These are phyloP conservation scores for Aegilops umbellulata DNA, from an alignment of 176 grass and related monocot species.

Conservation along the genomic window DNA sequence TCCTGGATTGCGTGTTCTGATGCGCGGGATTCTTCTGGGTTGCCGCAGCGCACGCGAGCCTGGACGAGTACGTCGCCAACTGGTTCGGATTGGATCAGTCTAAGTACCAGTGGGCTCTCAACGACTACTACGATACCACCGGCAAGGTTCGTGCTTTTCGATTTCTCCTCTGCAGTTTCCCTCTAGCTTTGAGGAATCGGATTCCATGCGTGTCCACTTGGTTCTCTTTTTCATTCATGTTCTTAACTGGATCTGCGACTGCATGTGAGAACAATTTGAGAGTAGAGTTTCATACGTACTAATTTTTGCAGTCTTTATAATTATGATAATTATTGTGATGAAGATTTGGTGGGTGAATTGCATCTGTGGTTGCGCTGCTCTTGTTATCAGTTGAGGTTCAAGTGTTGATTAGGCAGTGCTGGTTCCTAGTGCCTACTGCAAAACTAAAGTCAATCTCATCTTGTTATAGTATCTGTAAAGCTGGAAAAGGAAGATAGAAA, in stretches of 20 bases:
- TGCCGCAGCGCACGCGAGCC: slow-evolving; percentile 55
- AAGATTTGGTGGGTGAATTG: slow-evolving; percentile 19
- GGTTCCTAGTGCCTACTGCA: not conserved
- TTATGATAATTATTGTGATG: too few species aligned
- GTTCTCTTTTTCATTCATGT: not conserved
- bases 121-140: slow-evolving; percentile 90
- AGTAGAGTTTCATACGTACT: not conserved
- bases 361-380: not conserved
- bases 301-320: not conserved
- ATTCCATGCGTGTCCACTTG: slow-evolving; percentile 20
- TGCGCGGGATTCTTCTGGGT: not conserved
- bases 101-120: slow-evolving; percentile 96
- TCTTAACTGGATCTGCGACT: slow-evolving; percentile 32
- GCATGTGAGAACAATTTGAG: not conserved
- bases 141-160: slow-evolving; percentile 56
- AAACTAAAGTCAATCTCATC: not conserved
- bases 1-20: not conserved
- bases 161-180: not conserved
- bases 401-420: not conserved
- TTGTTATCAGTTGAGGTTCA: not conserved
- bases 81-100: slow-evolving; percentile 93
- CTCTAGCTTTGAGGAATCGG: slow-evolving; percentile 14
- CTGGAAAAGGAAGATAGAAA: not conserved
- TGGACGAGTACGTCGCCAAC: slow-evolving; percentile 83
- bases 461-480: slow-evolving; percentile 11